Base-by-base conservation (phyloP, 148 eudicot species). In the Camellia japonica region DNA sequence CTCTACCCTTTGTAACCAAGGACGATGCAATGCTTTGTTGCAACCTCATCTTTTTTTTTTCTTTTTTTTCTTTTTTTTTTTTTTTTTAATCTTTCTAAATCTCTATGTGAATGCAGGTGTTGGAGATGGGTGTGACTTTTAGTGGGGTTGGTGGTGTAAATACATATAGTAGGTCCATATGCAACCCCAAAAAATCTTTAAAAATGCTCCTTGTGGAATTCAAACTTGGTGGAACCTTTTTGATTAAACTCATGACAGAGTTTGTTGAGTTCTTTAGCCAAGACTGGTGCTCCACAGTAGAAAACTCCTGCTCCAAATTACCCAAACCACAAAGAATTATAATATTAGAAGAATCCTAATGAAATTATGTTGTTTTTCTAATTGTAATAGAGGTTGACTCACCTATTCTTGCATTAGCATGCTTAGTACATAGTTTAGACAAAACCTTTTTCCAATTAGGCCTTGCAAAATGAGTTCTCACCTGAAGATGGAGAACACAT, bases 391-490 rank as follows among this genome's bases (percentile, higher is more conserved):
- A 81, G 56, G 49, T 62, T 23, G 30, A 55, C 87, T 86, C 68
- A 96, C 99, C 99, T 89, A 96, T 92, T 64, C 91, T 91, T 59
- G 94, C 91, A 76, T 91, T 94, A 23, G 95, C 90, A 79, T 96
- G 99, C 80, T 96, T 94, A 58, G 95, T 81, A 70, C 92, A 90
- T 58, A 88, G 74, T 80, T 87, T 92, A 4, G 95, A 87, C 47
- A 92, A 80, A 16, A 96, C 98, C 82, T 91, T 96, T 88, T 92
- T 93, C 99, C 99, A 94, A 68, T 96, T 93, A 72, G 99, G 99
- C 86, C 86, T 96, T 14, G 97, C 99, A 82, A 96, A 96, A 88
- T 93, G 99, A 4, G 99, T 96, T 52, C 97, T 86, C 59, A 94
- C 98, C 99, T 96, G 88, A 44, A 61, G 64, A 77, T 68, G n/a